Base-by-base conservation (phyloP, 306 rosid species). In the Quercus glauca region DNA sequence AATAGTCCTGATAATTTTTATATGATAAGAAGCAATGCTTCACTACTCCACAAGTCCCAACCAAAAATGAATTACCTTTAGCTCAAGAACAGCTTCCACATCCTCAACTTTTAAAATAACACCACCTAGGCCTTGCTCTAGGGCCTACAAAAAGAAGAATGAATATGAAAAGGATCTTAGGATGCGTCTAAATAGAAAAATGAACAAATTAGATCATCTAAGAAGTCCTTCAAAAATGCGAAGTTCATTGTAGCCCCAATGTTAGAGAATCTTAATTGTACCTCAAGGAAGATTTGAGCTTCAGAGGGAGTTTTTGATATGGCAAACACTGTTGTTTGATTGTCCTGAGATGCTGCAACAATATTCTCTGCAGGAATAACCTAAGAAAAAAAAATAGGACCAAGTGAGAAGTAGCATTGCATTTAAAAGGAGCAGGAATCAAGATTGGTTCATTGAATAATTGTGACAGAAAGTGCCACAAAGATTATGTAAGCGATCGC, bases 361-460 rank as follows among this genome's bases (percentile, higher is more conserved):
- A 92, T 91, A 84, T 94, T 92, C 87, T 94, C 99, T 5, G 97
- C 99, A 25, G 99, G 92, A 75, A 94, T 94, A 41, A 91, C 87
- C 99, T 92, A 77, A 25, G 61, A 21, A 83, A 75, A 64, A 75
- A 64, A 80, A 59, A 58, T 37, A 26, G 45, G 70, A 76, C 78
- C 20, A 75, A 57, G 19, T 64, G 2, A 26, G 51, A 28, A 17
- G 78, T 75, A 20, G 55, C 55, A 33, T 69, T 81, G 55, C 13
- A 74, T 57, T 51, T 29, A 41, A 78, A 55, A 72, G 51, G n/a
- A 9, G 55, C 45, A 25, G 25, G 45, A 80, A 31, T 64, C 23
- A 29, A 51, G 53, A 55, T 26, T 60, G 70, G 71, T 6, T 75
- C 17, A 56, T 9, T 33, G 73, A 71, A 70, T 20, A 31, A 68